Percentiles rank a stretch among this genome's conserved stretches.
These are phyloP conservation scores for Scutellaria galericulata DNA, from an alignment of 257 asterid genomes.

Conservation along the genomic window DNA sequence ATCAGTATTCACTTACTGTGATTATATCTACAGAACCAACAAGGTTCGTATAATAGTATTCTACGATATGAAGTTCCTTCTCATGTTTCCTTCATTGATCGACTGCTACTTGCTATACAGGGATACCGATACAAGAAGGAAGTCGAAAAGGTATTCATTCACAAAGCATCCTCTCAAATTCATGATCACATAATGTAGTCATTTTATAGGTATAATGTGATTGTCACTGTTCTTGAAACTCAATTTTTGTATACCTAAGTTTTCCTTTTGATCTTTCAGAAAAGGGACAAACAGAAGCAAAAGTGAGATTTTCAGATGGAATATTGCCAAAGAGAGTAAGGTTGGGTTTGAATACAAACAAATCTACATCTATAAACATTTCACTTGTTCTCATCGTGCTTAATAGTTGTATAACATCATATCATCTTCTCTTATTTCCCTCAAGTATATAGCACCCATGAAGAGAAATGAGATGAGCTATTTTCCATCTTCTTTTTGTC, in stretches of 20 bases:
- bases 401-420: not conserved
- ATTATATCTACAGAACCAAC: constrained; percentile 69
- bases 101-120: constrained; percentile 36
- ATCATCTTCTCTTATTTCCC: not conserved
- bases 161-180: not conserved
- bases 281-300: constrained; percentile 39
- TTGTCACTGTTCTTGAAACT: not conserved
- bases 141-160: constrained; percentile 59
- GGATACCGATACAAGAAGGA: constrained; percentile 66
- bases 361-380: not conserved
- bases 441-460: not conserved
- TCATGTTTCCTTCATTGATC: not conserved
- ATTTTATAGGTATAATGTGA: no score
- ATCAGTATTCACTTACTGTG: constrained; percentile 82
- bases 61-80: not conserved
- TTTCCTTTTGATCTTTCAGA: constrained; percentile 26
- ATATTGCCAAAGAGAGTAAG: not conserved
- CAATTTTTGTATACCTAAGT: not conserved
- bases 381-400: not conserved
- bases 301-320: constrained; percentile 8
- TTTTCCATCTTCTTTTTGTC: not conserved
- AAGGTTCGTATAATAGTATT: constrained; percentile 48
- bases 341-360: constrained; percentile 5
- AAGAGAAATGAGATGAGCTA: not conserved
- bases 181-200: not conserved